Evolutionary conservation across 2,329 filamentous ascomycete species (phyloP), one percentile per base, ranked within the genome.

Genomic region (Aspergillus sclerotialis): DNA sequence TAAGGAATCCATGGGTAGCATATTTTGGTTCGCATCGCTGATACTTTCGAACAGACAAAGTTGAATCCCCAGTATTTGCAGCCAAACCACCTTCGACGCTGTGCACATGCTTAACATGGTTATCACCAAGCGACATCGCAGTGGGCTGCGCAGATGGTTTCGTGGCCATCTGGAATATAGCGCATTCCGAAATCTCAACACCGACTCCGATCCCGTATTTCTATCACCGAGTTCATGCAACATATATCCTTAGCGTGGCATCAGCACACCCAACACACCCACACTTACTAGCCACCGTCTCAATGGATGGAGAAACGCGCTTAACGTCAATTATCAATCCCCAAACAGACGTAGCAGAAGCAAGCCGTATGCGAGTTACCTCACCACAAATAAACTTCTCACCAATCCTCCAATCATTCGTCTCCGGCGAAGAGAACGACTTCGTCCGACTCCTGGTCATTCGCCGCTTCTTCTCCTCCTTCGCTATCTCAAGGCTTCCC

Each of bases 141-240:
- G 70, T 71, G 13, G 73, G 70, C 18, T 73, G 69, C 34, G 68
- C 76, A 6, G 70, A 75, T 43, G 78, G 77, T 3, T 72, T 63
- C 35, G 56, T 80, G 4, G 70, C 67, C 4, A 55, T 78, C 15
- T 80, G 70, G 65, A 70, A 64, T 40, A 56, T 67, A 37, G 33
- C 43, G n/a, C 38, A 49, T 36, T 41, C 43, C 36, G 30, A 35
- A n/a, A 19, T 35, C 5, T 35, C 38, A 7, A 24, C 36, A 4
- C 25, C 47, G 17, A 39, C 47, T 19, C 40, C 55, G 5, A 33
- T 48, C 12, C 60, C 61, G 6, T 63, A 54, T 30, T 53, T 63
- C 30, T 63, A 64, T 37, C 40, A 57, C 9, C 53, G 50, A 13
- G 34, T 62, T 10, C 61, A 65, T 34, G 50, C 45, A 16, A 60